phyloP scores from a whole-genome alignment of 2,329 filamentous ascomycete genomes.

The Bipolaris victoriae region DNA sequence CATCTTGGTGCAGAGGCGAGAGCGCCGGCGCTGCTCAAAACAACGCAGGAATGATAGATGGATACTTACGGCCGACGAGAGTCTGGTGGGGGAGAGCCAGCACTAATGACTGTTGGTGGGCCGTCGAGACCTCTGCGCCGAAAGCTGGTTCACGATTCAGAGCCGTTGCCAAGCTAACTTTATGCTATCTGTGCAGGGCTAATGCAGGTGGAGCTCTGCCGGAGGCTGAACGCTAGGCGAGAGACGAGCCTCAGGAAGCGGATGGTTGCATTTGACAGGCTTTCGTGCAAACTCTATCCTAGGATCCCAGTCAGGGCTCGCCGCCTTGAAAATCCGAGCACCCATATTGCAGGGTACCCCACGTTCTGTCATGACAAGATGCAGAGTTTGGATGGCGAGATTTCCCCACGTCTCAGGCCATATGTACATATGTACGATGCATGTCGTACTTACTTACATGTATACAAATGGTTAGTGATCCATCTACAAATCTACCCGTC shows the following conservation, averaged over 20 bases:
- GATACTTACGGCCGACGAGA: background rate
- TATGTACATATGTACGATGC: background rate
- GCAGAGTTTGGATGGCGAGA: background rate
- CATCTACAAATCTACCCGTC: background rate
- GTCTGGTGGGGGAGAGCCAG: conserved; percentile 3
- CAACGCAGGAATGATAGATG: conserved; percentile 5
- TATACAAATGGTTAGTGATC: too few species aligned
- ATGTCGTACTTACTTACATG: too few species aligned
- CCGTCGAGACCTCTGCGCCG: conserved; percentile 1
- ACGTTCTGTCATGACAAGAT: background rate
- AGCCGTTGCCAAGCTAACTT: conserved; percentile 13
- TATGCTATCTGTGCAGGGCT: conserved; percentile 9
- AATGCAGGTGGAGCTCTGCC: conserved; percentile 7
- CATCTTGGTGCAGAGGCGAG: conserved; percentile 7
- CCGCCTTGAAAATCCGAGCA: background rate
- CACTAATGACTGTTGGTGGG: conserved; percentile 12
- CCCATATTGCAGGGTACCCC: conserved; percentile 3
- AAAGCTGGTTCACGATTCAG: conserved; percentile 11
- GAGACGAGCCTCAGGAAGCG: conserved; percentile 6
- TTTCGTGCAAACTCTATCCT: conserved; percentile 5
- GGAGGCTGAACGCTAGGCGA: conserved; percentile 6
- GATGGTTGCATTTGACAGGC: conserved; percentile 15
- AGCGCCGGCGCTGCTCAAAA: conserved; percentile 8
- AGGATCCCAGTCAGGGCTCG: background rate
- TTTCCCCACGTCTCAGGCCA: background rate